Evolutionary conservation across 2,329 filamentous ascomycete genomes (phyloP).

Genomic region (Drechslera avenae): DNA sequence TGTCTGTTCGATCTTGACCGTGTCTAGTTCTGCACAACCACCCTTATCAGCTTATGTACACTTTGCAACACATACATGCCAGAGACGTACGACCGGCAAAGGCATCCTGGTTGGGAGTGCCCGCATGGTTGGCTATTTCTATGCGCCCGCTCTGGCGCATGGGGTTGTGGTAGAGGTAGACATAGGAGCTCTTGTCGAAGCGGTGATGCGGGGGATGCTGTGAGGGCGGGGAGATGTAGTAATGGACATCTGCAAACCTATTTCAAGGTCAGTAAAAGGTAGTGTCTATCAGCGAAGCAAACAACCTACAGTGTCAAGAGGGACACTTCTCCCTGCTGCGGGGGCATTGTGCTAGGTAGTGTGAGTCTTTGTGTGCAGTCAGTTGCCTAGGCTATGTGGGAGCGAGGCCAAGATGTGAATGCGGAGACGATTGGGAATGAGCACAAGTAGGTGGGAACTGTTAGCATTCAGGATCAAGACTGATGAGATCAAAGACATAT

Average conservation of each 20-base stretch:
- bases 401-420: slow-evolving; percentile 4
- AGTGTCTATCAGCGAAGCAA: background rate
- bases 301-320: slow-evolving; percentile 54
- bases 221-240: slow-evolving; percentile 73
- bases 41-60: slow-evolving; percentile 25
- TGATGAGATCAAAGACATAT: slow-evolving; percentile 21
- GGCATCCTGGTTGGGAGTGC: slow-evolving; percentile 77
- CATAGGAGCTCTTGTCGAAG: slow-evolving; percentile 79
- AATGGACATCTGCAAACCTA: slow-evolving; percentile 80
- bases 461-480: slow-evolving; percentile 20
- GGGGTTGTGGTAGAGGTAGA: slow-evolving; percentile 79
- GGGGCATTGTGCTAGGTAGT: slow-evolving; percentile 51
- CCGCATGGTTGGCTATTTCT: slow-evolving; percentile 76
- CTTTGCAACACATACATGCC: background rate
- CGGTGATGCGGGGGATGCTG: slow-evolving; percentile 75
- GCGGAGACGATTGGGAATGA: slow-evolving; percentile 4
- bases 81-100: slow-evolving; percentile 72
- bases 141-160: slow-evolving; percentile 69
- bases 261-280: slow-evolving; percentile 14
- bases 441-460: slow-evolving; percentile 10
- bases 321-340: slow-evolving; percentile 54
- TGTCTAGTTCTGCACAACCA: slow-evolving; percentile 63
- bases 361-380: slow-evolving; percentile 7
- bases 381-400: slow-evolving; percentile 15
- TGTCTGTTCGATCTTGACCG: slow-evolving; percentile 68